Percentiles rank a stretch among this genome's conserved stretches.
These are phyloP conservation scores for Leucocoprinus sp. DNA, from an alignment of 768 basidiomycete species.

Conservation along the genomic window DNA sequence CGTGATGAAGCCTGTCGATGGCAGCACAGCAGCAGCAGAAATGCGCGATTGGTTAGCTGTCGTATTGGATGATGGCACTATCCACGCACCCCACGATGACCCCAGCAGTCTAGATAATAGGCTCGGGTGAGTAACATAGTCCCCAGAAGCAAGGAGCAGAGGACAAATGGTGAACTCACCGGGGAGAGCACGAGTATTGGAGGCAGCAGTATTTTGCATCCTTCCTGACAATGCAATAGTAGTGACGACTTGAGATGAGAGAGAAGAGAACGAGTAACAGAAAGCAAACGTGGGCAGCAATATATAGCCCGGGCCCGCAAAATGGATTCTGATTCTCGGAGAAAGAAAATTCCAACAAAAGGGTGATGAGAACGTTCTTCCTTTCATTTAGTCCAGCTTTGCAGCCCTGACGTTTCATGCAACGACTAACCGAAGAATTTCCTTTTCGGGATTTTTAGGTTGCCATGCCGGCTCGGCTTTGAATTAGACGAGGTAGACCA, in stretches of 20 bases:
- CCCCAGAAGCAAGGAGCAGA: background rate
- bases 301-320: conserved; percentile 5
- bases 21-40: conserved; percentile 1
- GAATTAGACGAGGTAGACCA: background rate
- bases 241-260: background rate
- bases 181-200: conserved; percentile 19
- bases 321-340: background rate
- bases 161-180: conserved; percentile 18
- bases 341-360: background rate
- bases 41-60: background rate
- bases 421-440: too few species aligned
- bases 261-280: background rate
- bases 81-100: conserved; percentile 38
- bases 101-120: conserved; percentile 57
- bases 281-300: background rate
- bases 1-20: conserved; percentile 64
- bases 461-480: too few species aligned
- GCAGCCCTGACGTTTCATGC: conserved; percentile 8
- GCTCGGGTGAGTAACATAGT: conserved; percentile 2
- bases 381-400: background rate
- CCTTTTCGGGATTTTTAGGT: too few species aligned
- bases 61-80: background rate
- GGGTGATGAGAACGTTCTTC: conserved; percentile 8
- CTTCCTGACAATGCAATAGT: conserved; percentile 2
- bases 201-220: background rate